Base-by-base conservation (phyloP, 305 asterid genomes). In the Fraxinus angustifolia region DNA sequence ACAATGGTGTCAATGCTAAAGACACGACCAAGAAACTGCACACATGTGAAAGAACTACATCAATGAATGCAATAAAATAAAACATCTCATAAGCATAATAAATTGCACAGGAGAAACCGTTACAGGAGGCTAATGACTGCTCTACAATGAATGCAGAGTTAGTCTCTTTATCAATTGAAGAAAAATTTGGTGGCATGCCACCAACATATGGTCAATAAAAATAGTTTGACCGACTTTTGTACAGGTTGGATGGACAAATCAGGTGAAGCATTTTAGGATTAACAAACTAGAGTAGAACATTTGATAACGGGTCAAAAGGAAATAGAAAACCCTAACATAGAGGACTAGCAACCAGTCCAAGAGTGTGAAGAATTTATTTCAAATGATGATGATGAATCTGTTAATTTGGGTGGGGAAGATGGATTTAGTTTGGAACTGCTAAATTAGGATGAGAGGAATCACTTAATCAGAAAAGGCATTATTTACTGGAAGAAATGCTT, bases 11-110 rank as follows among this genome's bases (percentile, higher is more conserved):
- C 98, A 45, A 94, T 87, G 92, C 97, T 94, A 83, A 92, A 95
- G 48, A 94, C 98, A 16, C 90, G 90, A 71, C 93, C 94, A 80
- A 95, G 94, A 88, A 95, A 95, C 97, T 95, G 97, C 93, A 88
- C 94, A 88, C 50, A 84, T 68, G 74, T 1, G 8, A 62, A 76
- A 81, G 35, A 76, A 33, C 71, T 56, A 68, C 33, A 68, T 83
- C 67, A 67, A 19, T 75, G 33, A 40, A 28, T 73, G 28, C 23
- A 17, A 56, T 77, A 45, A 82, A 0, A 50, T 17, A 4, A 36
- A 26, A 30, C 14, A 70, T 30, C 35, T 34, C 56, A 45, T 4
- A 65, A 19, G 35, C 48, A 58, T 60, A 23, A 42, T 33, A 21
- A 74, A 50, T n/a, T 58, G 21, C 48, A 65, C 16, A 72, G 1